A percentile compares a stretch with the other conserved stretches of the same genome.
Evolutionary conservation across 2,329 filamentous ascomycete species (phyloP).

Genomic region (Clarireedia monteithiana): DNA sequence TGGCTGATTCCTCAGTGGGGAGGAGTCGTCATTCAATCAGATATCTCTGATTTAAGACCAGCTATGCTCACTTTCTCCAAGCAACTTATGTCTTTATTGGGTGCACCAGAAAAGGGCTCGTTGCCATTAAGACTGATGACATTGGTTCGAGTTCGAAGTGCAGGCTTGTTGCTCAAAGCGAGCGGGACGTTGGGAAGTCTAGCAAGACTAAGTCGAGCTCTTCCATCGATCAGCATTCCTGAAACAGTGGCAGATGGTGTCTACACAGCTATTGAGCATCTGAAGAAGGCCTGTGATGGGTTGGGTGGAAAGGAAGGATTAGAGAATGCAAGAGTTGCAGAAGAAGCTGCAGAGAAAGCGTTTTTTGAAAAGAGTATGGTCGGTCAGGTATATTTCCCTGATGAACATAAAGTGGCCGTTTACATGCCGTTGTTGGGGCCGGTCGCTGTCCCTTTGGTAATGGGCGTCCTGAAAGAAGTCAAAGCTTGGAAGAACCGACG

Average conservation of each 20-base stretch:
- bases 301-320: slow-evolving; percentile 62
- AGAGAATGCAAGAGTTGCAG: slow-evolving; percentile 73
- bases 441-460: slow-evolving; percentile 79
- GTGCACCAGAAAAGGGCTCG: slow-evolving; percentile 74
- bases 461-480: slow-evolving; percentile 76
- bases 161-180: slow-evolving; percentile 77
- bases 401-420: slow-evolving; percentile 96
- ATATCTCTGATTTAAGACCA: slow-evolving; percentile 61
- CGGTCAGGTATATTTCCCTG: slow-evolving; percentile 94
- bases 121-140: slow-evolving; percentile 79
- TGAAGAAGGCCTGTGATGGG: slow-evolving; percentile 67
- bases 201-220: slow-evolving; percentile 72
- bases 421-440: slow-evolving; percentile 89
- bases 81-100: slow-evolving; percentile 81
- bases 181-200: slow-evolving; percentile 92
- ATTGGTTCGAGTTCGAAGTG: slow-evolving; percentile 75
- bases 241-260: slow-evolving; percentile 80
- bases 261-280: slow-evolving; percentile 66
- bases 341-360: slow-evolving; percentile 81
- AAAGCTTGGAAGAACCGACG: slow-evolving; percentile 37
- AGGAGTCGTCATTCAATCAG: slow-evolving; percentile 52
- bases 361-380: slow-evolving; percentile 99
- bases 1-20: slow-evolving; percentile 99
- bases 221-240: slow-evolving; percentile 88
- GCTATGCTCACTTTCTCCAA: slow-evolving; percentile 86